Evolutionary conservation across 106 monocot genomes (phyloP).

Genomic region (Dendrobium catenatum): DNA sequence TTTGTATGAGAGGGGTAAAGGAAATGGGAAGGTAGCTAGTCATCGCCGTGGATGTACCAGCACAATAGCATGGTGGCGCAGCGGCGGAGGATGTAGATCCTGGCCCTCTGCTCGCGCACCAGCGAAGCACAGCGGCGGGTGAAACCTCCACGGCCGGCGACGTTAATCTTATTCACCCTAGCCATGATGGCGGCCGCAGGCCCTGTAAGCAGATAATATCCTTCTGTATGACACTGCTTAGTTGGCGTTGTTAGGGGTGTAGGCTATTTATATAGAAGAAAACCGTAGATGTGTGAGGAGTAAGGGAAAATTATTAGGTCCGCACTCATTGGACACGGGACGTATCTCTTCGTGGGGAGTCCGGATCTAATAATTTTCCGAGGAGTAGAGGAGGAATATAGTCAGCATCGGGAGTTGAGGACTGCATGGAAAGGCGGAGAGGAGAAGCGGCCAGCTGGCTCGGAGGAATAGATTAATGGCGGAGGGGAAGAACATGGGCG

Average conservation of each 20-base stretch:
- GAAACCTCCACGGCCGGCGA: constrained; percentile 21
- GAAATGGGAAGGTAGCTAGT: constrained; percentile 12
- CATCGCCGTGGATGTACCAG: constrained; percentile 73
- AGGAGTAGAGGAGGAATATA: background rate
- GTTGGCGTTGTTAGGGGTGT: background rate
- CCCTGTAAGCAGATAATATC: background rate
- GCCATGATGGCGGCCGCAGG: constrained; percentile 5
- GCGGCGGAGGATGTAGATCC: constrained; percentile 73
- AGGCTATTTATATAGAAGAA: background rate
- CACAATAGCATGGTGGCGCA: constrained; percentile 74
- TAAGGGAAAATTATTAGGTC: no score
- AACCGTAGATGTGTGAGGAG: no score
- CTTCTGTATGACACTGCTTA: background rate
- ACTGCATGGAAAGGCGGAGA: constrained; percentile 25
- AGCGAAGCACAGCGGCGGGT: constrained; percentile 37
- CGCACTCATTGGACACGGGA: no score
- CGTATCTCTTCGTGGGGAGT: no score
- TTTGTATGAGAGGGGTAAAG: background rate
- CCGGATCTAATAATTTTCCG: no score
- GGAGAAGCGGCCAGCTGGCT: background rate
- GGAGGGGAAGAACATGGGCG: constrained; percentile 5
- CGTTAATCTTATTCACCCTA: constrained; percentile 8
- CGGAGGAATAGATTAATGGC: background rate
- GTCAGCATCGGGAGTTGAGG: constrained; percentile 15
- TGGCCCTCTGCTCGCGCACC: constrained; percentile 71